Percentiles rank a stretch among this genome's conserved stretches.
These are phyloP conservation scores for Morella rubra DNA, from an alignment of 306 rosid species.

Conservation along the genomic window DNA sequence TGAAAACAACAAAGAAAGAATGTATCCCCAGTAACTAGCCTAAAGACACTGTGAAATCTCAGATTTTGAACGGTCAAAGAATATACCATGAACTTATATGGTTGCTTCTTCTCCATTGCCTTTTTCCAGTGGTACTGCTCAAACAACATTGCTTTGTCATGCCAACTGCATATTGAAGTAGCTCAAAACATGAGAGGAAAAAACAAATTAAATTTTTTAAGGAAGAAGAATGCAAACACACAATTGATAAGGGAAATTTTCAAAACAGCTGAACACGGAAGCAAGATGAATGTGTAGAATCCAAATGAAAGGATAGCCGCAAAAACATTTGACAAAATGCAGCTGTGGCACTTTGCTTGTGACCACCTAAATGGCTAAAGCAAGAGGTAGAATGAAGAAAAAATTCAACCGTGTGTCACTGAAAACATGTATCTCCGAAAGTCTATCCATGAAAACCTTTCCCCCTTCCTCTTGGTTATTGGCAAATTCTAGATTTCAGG, in stretches of 20 bases:
- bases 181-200: slow-evolving; percentile 11
- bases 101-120: slow-evolving; percentile 69
- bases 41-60: slow-evolving; percentile 9
- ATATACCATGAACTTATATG: slow-evolving; percentile 61
- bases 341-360: not conserved
- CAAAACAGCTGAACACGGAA: slow-evolving; percentile 3
- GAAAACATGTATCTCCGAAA: not conserved
- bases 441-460: no score
- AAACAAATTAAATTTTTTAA: not conserved
- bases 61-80: slow-evolving; percentile 6
- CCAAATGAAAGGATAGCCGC: not conserved
- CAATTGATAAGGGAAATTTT: not conserved
- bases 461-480: not conserved
- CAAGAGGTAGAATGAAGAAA: not conserved
- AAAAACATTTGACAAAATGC: not conserved
- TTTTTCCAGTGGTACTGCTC: slow-evolving; percentile 92
- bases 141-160: slow-evolving; percentile 71
- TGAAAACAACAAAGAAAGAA: no score
- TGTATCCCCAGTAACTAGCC: not conserved
- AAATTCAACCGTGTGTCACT: not conserved
- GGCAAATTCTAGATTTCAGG: not conserved
- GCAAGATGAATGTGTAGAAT: not conserved
- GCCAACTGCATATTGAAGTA: slow-evolving; percentile 63
- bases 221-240: not conserved
- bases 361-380: not conserved